Evolutionary conservation across 1,284 basidiomycete genomes (phyloP), one percentile per base, ranked within the genome.

Genomic region (Leccinum pachyderme): DNA sequence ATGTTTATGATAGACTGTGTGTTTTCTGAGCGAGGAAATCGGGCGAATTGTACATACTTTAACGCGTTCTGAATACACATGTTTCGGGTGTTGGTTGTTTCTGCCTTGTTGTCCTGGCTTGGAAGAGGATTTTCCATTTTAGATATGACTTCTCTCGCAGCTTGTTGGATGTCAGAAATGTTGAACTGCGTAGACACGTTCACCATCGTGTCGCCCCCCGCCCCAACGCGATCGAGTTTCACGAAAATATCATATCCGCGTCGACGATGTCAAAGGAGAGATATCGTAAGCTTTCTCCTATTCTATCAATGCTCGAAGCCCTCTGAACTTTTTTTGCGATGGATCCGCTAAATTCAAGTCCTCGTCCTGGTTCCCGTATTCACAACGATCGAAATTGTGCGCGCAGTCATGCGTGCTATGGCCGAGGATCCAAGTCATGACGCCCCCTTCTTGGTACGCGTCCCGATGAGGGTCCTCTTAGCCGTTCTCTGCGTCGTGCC

Each of bases 1-100:
- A 28, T 61, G 48, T 56, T 61, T 65, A 68, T 51, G 27, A 29
- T 70, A 70, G 60, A 66, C 47, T 35, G 6, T 12, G n/a, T 39
- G 37, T 44, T 39, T n/a, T 7, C 13, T 18, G 60, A 47, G 37
- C 35, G 24, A 43, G 47, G 22, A 45, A 18, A 59, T 47, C n/a
- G 18, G 39, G 33, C 18, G 57, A 29, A 29, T 15, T 51, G 49
- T 65, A 61, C 24, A 48, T 65, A 61, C 24, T 46, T 15, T 8
- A 25, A 33, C 12, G 11, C n/a, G 15, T 2, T 32, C 24, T 45
- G 28, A 27, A 55, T 56, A 45, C 28, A 53, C 29, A 32, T 27
- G 3, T 28, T 35, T 45, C 35, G 13, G 15, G 22, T 41, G 41
- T 39, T 31, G n/a, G 35, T 24, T 13, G 32, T 37, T 12, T 13